Evolutionary conservation across 2,329 filamentous ascomycete species (phyloP), one percentile per base, ranked within the genome.

Genomic region (Escovopsis weberi): DNA sequence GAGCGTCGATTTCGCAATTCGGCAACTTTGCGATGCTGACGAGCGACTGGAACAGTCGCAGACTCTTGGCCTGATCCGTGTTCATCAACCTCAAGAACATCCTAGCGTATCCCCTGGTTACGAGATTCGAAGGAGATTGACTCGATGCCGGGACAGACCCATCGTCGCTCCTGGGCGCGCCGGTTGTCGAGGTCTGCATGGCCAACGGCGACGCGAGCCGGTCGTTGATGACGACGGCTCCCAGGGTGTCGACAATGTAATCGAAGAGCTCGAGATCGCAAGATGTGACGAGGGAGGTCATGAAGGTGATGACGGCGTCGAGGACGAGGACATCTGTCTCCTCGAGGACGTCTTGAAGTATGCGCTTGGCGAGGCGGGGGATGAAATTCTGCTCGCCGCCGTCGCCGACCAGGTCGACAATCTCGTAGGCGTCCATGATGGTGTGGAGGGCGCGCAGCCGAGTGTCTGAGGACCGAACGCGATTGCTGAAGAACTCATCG

Each of bases 31-130:
- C 77, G 50, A 87, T 77, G 41, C 69, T 67, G 36, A 88, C 63
- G 5, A 89, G 61, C 8, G 74, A 66, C 39, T 76, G 68, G 51
- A 78, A 87, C 0, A 80, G 62, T 39, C 68, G 69, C 19, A 71
- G 64, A 11, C 80, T 75, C 59, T 88, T 89, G 12, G 60, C 60
- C 7, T 74, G 72, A 42, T 83, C 78, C 28, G 64, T 66, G 49
- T 80, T 78, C 64, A 93, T 75, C 11, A 77, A 76, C 41, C 77
- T 73, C 49, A 88, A 74, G 58, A 94, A 94, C 41, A 93, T 78
- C 47, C 74, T 75, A 36, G 86, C 78, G 44, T 85, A 77, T 2
- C 80, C 82, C 44, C 71, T 75, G 0, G 80, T 73, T 38, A 85
- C 79, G 36, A 88, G 75, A 50, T 86, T 85, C 4, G 78, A 78